Base-by-base conservation (phyloP, 2,329 filamentous ascomycete genomes). In the Harringtonia lauricola region DNA sequence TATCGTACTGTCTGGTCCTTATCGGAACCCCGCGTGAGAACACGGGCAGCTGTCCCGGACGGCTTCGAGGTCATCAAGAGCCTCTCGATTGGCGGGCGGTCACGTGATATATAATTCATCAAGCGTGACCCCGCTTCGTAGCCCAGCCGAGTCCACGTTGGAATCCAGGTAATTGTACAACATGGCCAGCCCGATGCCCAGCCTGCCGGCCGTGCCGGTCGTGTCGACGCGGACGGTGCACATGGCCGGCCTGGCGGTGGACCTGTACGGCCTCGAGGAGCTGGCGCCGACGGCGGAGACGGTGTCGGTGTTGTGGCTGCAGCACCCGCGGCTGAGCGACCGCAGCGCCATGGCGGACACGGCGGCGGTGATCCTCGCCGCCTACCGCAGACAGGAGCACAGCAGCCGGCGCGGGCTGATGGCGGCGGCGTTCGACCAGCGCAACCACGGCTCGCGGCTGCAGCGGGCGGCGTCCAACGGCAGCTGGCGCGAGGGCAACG, bases 401-500 rank as follows among this genome's bases (percentile, higher is more conserved):
- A 50, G 54, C 29, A 53, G 49, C 39, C n/a, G 57, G 50, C 41
- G 52, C 54, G 84, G 83, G 0, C 63, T 96, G 34, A 80, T 96
- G 40, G 88, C 86, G 3, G 75, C 89, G 13, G 76, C 83, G 3
- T 94, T 95, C 61, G 92, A 96, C 64, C 88, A 95, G 67, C 76
- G 90, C 37, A 96, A 96, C 61, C 92, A 96, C 63, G 92, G 92
- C 22, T 72, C 75, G 3, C 70, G 92, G 43, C 62, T 79, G 47
- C 75, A 90, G 2, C 72, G 81, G 53, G 64, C 74, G 8, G 52
- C 71, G 17, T 79, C 83, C 22, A 96, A 95, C 59, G 70, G 81
- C 52, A 72, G 82, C 4, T 96, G 89, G 90, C 74, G 76, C 36
- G 64, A 76, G 31, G 88, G 87, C 26, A 95, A 95, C 57, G 67